Percentiles rank a stretch among this genome's conserved stretches.
These are phyloP conservation scores for Persicaria tinctoria DNA, from an alignment of 148 eudicot genomes.

Conservation along the genomic window DNA sequence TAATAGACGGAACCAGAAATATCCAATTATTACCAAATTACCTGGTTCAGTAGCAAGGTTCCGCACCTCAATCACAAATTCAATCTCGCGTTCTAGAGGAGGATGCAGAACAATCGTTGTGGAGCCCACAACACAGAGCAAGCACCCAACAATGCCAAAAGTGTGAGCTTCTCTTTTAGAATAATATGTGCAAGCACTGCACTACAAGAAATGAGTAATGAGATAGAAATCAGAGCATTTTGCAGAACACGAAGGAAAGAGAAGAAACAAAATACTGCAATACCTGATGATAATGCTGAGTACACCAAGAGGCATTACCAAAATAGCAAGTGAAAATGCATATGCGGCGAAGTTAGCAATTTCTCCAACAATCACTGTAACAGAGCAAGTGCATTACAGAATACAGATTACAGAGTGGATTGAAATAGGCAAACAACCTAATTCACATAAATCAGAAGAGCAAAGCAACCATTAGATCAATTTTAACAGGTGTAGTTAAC, in stretches of 20 bases:
- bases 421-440: neutral
- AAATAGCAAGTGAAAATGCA: slow-evolving; percentile 83
- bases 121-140: slow-evolving; percentile 77
- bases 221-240: slow-evolving; percentile 19
- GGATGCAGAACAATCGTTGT: slow-evolving; percentile 82
- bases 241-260: neutral
- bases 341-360: slow-evolving; percentile 83
- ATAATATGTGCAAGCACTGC: slow-evolving; percentile 74
- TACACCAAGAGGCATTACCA: slow-evolving; percentile 87
- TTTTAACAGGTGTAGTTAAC: neutral
- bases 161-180: slow-evolving; percentile 65
- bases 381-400: slow-evolving; percentile 12
- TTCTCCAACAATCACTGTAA: slow-evolving; percentile 81
- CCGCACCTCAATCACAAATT: slow-evolving; percentile 70
- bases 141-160: slow-evolving; percentile 76
- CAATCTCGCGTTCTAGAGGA: slow-evolving; percentile 68
- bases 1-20: neutral
- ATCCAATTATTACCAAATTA: slow-evolving; percentile 12
- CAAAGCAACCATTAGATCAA: neutral
- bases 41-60: slow-evolving; percentile 85
- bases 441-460: too few species aligned
- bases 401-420: neutral
- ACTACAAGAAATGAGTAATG: slow-evolving; percentile 28
- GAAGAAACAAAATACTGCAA: neutral
- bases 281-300: slow-evolving; percentile 82